Evolutionary conservation across 768 basidiomycete genomes (phyloP).

Genomic region (Amanita fuliginea): DNA sequence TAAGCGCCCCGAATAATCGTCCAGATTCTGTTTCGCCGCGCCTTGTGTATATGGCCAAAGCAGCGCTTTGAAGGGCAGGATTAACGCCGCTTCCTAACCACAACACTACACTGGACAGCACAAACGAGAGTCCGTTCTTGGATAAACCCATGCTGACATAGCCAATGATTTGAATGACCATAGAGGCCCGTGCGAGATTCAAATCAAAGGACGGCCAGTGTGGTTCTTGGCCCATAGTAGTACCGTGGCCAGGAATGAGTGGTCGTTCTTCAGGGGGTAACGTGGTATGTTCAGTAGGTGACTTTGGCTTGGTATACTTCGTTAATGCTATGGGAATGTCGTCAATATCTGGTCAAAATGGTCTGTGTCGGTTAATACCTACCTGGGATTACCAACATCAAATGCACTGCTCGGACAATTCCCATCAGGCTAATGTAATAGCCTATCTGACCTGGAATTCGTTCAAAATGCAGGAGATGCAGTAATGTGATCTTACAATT

Average conservation of each 20-base stretch:
- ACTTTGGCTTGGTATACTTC: slow-evolving; percentile 37
- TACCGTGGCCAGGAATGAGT: slow-evolving; percentile 15
- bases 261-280: slow-evolving; percentile 19
- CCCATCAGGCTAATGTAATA: slow-evolving; percentile 56
- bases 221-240: slow-evolving; percentile 15
- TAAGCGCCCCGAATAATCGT: slow-evolving; percentile 69
- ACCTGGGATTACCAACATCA: slow-evolving; percentile 55
- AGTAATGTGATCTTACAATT: slow-evolving; percentile 27
- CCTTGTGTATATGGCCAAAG: slow-evolving; percentile 52
- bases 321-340: slow-evolving; percentile 33
- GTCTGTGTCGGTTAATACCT: slow-evolving; percentile 12
- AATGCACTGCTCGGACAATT: slow-evolving; percentile 38
- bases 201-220: slow-evolving; percentile 57
- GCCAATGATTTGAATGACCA: slow-evolving; percentile 41
- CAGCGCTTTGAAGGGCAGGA: slow-evolving; percentile 63
- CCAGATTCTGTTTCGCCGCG: slow-evolving; percentile 55
- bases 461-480: not conserved
- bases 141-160: slow-evolving; percentile 42
- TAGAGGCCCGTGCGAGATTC: slow-evolving; percentile 48
- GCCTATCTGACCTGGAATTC: slow-evolving; percentile 37
- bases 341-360: not conserved
- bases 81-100: slow-evolving; percentile 53
- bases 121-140: slow-evolving; percentile 37
- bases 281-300: slow-evolving; percentile 15
- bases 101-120: slow-evolving; percentile 32